Evolutionary conservation across 2,329 filamentous ascomycete species (phyloP).

Genomic region (Endoconidiophora laricicola): DNA sequence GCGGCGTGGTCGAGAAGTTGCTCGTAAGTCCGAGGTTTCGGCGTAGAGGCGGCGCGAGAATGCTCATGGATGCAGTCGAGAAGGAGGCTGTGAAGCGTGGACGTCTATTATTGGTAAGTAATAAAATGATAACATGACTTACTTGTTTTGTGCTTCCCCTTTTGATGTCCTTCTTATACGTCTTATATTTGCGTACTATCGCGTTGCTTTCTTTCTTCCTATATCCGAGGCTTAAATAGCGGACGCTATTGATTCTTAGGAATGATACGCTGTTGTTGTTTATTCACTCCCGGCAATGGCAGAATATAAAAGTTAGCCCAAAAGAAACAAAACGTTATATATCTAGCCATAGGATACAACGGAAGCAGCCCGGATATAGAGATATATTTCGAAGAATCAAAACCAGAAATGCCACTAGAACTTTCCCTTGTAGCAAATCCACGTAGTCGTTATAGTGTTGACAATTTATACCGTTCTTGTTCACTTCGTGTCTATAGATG

Average conservation of each 20-base stretch:
- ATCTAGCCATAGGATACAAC: too few relatives aligned
- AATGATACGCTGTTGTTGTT: neutral
- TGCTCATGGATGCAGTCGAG: slow-evolving; percentile 38
- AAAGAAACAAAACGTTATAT: too few relatives aligned
- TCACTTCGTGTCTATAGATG: slow-evolving; percentile 21
- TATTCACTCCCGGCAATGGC: too few relatives aligned
- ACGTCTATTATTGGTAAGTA: slow-evolving; percentile 35
- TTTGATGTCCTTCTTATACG: neutral
- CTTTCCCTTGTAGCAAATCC: neutral
- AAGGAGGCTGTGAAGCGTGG: slow-evolving; percentile 31
- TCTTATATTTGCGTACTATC: neutral
- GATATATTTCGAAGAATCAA: too few relatives aligned
- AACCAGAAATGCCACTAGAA: neutral
- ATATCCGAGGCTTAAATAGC: too few relatives aligned
- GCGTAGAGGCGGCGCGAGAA: slow-evolving; percentile 32
- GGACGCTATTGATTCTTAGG: neutral
- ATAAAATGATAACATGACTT: neutral
- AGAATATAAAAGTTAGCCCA: too few relatives aligned
- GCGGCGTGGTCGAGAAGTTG: slow-evolving; percentile 40
- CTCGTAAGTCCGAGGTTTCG: slow-evolving; percentile 36
- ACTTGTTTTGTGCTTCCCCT: neutral
- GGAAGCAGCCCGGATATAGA: too few relatives aligned
- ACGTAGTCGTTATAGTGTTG: slow-evolving; percentile 1
- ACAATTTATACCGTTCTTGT: neutral
- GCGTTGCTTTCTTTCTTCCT: too few relatives aligned